These are phyloP conservation scores for Raphanus sativus DNA, from an alignment of 345 rosid species.

Conservation along the genomic window DNA sequence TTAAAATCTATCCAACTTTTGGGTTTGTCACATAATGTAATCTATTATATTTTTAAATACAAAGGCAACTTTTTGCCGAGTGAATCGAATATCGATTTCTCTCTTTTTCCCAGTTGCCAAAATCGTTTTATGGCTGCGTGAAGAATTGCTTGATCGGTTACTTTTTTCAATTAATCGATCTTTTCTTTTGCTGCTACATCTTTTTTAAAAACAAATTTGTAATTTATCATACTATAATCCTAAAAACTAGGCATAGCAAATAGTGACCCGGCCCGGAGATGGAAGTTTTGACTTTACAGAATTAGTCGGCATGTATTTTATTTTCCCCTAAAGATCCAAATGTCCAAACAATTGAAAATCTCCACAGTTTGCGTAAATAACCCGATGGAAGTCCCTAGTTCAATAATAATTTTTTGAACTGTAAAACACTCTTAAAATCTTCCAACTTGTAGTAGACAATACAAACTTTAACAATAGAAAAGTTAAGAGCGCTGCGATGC, in stretches of 20 bases:
- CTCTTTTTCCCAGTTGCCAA: slow-evolving; percentile 41
- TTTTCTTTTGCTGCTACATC: slow-evolving; percentile 30
- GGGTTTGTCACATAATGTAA: too few relatives aligned
- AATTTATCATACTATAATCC: not conserved
- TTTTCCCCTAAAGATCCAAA: not conserved
- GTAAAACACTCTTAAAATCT: not conserved
- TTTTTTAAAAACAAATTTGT: not conserved
- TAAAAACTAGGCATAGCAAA: not conserved
- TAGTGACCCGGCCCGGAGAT: too few relatives aligned
- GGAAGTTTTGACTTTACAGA: not conserved
- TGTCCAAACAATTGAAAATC: not conserved
- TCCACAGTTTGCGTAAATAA: not conserved
- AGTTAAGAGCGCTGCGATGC: too few relatives aligned
- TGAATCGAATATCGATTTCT: slow-evolving; percentile 38
- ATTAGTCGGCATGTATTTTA: not conserved
- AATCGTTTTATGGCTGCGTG: slow-evolving; percentile 13
- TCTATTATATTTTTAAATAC: not conserved
- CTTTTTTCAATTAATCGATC: not conserved
- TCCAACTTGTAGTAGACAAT: not conserved
- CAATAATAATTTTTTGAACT: not conserved
- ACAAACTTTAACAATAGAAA: too few relatives aligned
- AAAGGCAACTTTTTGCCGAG: slow-evolving; percentile 42
- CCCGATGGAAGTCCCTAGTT: too few relatives aligned
- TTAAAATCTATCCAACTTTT: too few relatives aligned
- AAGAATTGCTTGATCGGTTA: slow-evolving; percentile 1